Percentiles rank a stretch among this genome's conserved stretches.
phyloP scores from a whole-genome alignment of 371 early-diverging fungal genomes.

The Mortierella polycephala region DNA sequence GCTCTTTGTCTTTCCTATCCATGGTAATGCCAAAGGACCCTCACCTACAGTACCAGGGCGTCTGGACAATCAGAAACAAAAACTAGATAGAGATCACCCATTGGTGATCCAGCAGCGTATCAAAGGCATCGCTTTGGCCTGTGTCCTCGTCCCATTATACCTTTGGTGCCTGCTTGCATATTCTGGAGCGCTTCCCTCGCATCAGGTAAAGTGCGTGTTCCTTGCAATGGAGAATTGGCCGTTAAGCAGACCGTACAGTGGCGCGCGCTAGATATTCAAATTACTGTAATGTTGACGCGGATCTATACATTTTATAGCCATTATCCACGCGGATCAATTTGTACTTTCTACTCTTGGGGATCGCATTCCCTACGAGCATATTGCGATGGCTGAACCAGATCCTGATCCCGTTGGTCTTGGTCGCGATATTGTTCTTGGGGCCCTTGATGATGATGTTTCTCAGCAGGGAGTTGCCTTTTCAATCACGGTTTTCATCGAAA shows the following conservation, averaged over 20 bases:
- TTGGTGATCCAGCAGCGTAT: constrained; percentile 38
- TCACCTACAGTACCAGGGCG: background rate
- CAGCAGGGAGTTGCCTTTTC: constrained; percentile 35
- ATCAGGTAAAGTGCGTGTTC: constrained; percentile 18
- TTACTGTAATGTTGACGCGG: too few species aligned
- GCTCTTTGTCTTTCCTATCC: constrained; percentile 28
- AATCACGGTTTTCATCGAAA: constrained; percentile 19
- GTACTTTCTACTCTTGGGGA: constrained; percentile 21
- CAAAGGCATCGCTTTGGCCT: constrained; percentile 37
- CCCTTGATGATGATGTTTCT: constrained; percentile 43
- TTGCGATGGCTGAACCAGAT: constrained; percentile 21
- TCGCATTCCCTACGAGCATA: constrained; percentile 23
- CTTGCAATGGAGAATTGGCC: too few species aligned
- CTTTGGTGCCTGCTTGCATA: constrained; percentile 27
- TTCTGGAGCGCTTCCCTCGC: constrained; percentile 18
- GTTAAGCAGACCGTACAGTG: too few species aligned
- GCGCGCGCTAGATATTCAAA: background rate
- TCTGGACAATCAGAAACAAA: background rate
- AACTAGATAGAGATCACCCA: constrained; percentile 34
- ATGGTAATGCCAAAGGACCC: background rate
- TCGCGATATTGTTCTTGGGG: constrained; percentile 30
- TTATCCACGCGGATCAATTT: background rate
- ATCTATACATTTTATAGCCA: constrained; percentile 6
- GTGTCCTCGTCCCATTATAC: constrained; percentile 17
- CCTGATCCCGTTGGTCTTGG: constrained; percentile 28